phyloP scores from a whole-genome alignment of 1,284 basidiomycete species.

The Chondrostereum purpureum region DNA sequence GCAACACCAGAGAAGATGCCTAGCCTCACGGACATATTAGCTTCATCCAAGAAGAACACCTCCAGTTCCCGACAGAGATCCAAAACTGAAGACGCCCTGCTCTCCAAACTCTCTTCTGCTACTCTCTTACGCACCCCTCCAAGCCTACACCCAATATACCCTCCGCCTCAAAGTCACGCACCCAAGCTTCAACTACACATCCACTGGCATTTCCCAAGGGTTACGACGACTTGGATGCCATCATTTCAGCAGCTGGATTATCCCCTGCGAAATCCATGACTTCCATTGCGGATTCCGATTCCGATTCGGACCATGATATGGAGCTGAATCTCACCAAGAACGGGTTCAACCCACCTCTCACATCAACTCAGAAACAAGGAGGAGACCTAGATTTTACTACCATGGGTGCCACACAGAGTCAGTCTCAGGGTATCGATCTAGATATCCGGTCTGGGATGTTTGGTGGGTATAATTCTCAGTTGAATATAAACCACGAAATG shows the following conservation, averaged over 20 bases:
- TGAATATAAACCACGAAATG: not conserved
- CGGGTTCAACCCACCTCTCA: conserved; percentile 23
- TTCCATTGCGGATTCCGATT: conserved; percentile 22
- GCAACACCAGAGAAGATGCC: conserved; percentile 13
- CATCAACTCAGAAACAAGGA: conserved; percentile 18
- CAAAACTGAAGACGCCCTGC: too few species aligned
- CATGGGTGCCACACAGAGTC: not conserved
- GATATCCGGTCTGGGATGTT: too few species aligned
- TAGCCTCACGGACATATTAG: conserved; percentile 17
- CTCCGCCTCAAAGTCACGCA: too few species aligned
- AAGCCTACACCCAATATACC: too few species aligned
- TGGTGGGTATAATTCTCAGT: not conserved
- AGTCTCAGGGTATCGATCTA: not conserved
- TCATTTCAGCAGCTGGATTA: too few species aligned
- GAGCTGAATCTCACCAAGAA: conserved; percentile 1
- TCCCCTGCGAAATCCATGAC: conserved; percentile 25
- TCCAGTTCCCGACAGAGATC: too few species aligned
- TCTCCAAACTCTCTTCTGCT: too few species aligned
- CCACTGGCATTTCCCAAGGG: too few species aligned
- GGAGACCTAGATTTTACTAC: not conserved
- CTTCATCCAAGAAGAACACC: conserved; percentile 14
- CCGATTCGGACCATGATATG: conserved; percentile 17
- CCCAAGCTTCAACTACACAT: too few species aligned
- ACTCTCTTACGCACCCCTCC: too few species aligned
- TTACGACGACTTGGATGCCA: too few species aligned